These are phyloP conservation scores for Zygoascus bituminiphila DNA, from an alignment of 805 yeast genomes.

Conservation along the genomic window DNA sequence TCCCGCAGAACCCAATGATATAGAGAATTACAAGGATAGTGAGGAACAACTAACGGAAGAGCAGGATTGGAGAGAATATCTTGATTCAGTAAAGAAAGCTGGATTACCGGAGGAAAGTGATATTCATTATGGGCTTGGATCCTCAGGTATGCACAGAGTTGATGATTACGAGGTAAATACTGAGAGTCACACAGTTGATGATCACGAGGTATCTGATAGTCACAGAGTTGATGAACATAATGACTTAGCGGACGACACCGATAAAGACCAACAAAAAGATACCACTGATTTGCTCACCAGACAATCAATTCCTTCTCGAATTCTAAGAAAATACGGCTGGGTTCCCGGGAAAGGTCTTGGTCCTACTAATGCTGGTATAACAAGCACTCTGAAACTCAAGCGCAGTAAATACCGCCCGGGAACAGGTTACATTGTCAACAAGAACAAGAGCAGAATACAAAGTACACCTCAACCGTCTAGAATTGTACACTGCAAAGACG, in stretches of 20 bases:
- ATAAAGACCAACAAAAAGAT: neutral
- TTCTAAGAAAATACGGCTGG: constrained; percentile 16
- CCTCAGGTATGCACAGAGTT: neutral
- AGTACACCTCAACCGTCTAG: neutral
- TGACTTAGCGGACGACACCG: neutral
- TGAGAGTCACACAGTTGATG: too few relatives aligned
- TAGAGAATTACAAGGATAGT: constrained; percentile 8
- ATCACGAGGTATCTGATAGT: too few relatives aligned
- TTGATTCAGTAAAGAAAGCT: constrained; percentile 1
- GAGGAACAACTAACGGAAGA: constrained; percentile 10
- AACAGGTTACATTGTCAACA: constrained; percentile 9
- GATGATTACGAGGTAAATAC: neutral
- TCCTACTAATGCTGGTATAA: constrained; percentile 7
- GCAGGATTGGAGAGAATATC: constrained; percentile 15
- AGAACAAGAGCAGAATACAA: neutral
- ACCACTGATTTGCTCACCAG: neutral
- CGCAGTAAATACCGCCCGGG: constrained; percentile 11
- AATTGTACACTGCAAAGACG: neutral
- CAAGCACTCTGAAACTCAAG: constrained; percentile 7
- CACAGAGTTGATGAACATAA: neutral
- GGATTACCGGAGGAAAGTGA: constrained; percentile 5
- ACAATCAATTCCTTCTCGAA: constrained; percentile 4
- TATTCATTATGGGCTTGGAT: neutral
- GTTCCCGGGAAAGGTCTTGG: constrained; percentile 18
- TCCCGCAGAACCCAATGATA: constrained; percentile 11